phyloP scores from a whole-genome alignment of 257 asterid species.

The Salvia miltiorrhiza region DNA sequence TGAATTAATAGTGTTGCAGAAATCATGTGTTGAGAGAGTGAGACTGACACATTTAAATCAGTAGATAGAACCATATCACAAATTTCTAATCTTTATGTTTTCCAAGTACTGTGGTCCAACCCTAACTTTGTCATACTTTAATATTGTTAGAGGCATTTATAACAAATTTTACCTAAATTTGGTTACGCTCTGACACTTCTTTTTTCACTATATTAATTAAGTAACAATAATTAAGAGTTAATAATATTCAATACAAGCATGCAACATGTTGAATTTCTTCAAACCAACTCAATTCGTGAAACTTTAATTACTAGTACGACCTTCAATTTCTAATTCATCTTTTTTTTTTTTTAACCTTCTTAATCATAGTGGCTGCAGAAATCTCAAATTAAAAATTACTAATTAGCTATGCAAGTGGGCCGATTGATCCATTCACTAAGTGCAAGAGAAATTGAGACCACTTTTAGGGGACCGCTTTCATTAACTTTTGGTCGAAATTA shows the following conservation, averaged over 20 bases:
- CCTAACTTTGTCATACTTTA: slow-evolving; percentile 10
- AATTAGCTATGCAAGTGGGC: neutral
- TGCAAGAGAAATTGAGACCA: neutral
- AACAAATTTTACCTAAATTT: neutral
- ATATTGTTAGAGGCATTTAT: slow-evolving; percentile 12
- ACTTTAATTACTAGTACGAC: neutral
- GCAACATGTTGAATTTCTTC: neutral
- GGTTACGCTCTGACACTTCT: neutral
- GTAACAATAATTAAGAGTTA: neutral
- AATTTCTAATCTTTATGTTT: slow-evolving; percentile 28
- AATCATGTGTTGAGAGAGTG: slow-evolving; percentile 34
- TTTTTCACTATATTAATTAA: neutral
- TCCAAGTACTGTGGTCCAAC: slow-evolving; percentile 35
- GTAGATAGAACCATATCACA: slow-evolving; percentile 36
- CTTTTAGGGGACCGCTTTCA: slow-evolving; percentile 13
- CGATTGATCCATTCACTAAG: neutral
- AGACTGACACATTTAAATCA: slow-evolving; percentile 31
- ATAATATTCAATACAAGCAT: neutral
- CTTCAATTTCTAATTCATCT: neutral
- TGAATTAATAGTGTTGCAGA: slow-evolving; percentile 29
- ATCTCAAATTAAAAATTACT: neutral
- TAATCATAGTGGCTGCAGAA: too few relatives aligned
- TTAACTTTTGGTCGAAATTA: slow-evolving; percentile 4
- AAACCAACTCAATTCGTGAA: neutral
- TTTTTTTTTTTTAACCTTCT: too few relatives aligned